Evolutionary conservation across 805 yeast species (phyloP).

Genomic region (Kodamaea lidongshanica): DNA sequence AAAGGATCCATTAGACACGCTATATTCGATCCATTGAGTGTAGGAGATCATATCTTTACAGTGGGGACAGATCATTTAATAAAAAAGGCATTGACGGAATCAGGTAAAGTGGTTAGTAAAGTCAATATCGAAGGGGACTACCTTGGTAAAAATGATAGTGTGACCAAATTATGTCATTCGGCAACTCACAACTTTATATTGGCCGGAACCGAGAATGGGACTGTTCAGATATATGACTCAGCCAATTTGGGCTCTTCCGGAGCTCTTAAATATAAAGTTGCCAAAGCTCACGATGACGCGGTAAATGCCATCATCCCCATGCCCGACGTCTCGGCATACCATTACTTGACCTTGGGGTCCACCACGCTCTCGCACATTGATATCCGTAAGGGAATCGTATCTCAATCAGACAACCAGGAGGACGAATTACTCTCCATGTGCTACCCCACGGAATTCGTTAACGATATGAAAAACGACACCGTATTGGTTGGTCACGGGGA

Average conservation of each 20-base stretch:
- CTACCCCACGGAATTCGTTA: constrained; percentile 48
- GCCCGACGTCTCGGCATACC: constrained; percentile 68
- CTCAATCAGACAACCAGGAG: constrained; percentile 81
- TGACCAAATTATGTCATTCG: constrained; percentile 42
- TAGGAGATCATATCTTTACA: constrained; percentile 54
- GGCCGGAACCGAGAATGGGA: constrained; percentile 66
- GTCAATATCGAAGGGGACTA: constrained; percentile 20
- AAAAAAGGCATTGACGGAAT: constrained; percentile 62
- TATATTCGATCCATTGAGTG: constrained; percentile 50
- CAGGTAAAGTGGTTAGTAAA: constrained; percentile 73
- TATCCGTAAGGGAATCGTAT: constrained; percentile 60
- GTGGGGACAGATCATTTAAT: constrained; percentile 76
- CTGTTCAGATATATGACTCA: constrained; percentile 57
- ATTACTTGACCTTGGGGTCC: constrained; percentile 73
- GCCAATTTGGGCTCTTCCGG: constrained; percentile 37
- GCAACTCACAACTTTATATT: constrained; percentile 46
- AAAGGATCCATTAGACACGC: constrained; percentile 80
- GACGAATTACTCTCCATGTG: constrained; percentile 82
- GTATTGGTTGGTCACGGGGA: constrained; percentile 85
- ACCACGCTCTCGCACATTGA: constrained; percentile 78
- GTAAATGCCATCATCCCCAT: constrained; percentile 68
- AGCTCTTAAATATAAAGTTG: constrained; percentile 40
- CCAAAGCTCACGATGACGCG: constrained; percentile 66
- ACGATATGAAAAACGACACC: constrained; percentile 48
- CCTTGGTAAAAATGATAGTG: constrained; percentile 21